Base-by-base conservation (phyloP, 257 asterid genomes). In the Mentha longifolia region DNA sequence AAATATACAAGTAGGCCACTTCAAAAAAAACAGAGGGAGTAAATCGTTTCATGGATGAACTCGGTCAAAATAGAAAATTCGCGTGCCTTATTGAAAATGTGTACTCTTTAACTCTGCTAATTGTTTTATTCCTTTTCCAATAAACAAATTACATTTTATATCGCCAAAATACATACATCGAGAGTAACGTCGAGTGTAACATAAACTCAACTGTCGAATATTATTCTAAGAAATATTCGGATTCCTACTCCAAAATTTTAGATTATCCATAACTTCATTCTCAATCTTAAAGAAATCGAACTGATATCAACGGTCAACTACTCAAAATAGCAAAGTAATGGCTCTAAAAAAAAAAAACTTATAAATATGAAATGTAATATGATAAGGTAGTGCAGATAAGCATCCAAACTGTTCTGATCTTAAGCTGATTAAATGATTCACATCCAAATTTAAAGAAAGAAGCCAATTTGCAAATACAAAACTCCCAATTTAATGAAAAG, bases 201-300 rank as follows among this genome's bases (percentile, higher is more conserved):
- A 46, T 59, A 16, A n/a, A 59, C 65, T 31, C 25, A 61, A 61
- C 7, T 14, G 0, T 61, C 66, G 20, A 37, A 61, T 62, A 20
- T 37, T 61, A 61, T 62, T 12, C 33, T 35, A 43, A 5, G 52
- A 11, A 39, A 37, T 3, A 25, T 22, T 28, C 41, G 2, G 8
- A 28, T 43, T 28, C 56, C 33, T 17, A 39, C 16, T 16, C 47
- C 60, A 55, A 72, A 4, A 22, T 13, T 72, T 62, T 15, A 22
- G 25, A 49, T 52, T 41, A 63, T 11, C 67, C 43, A 14, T 14
- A 41, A 15, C 65, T 41, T 41, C 22, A 69, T 33, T 7, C 43
- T 56, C 66, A 56, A 7, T n/a, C 63, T 45, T 28, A 25, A 28
- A 16, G 46, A 45, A 70, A 57, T 42, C 33, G 37, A 70, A 70